These are phyloP conservation scores for Tetracentron sinense DNA, from an alignment of 164 flowering plant genomes.

Conservation along the genomic window DNA sequence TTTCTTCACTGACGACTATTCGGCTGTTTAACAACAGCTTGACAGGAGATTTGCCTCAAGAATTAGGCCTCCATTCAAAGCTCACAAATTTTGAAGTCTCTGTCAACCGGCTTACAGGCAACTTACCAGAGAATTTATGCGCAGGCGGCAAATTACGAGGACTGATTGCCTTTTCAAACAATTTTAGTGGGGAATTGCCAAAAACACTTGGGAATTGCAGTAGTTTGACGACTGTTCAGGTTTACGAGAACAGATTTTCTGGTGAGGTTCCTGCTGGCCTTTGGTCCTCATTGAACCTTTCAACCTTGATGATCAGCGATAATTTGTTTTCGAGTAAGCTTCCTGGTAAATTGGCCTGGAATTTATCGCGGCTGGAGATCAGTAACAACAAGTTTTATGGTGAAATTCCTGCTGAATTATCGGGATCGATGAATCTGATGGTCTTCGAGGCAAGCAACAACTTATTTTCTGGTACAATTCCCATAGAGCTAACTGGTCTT, in stretches of 20 bases:
- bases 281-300: slow-evolving; percentile 34
- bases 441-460: slow-evolving; percentile 51
- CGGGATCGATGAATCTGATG: slow-evolving; percentile 22
- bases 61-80: slow-evolving; percentile 42
- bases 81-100: slow-evolving; percentile 40
- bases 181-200: slow-evolving; percentile 57
- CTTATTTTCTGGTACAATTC: slow-evolving; percentile 43
- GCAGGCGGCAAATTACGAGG: slow-evolving; percentile 29
- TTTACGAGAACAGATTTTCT: slow-evolving; percentile 31
- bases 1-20: slow-evolving; percentile 31
- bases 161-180: slow-evolving; percentile 49
- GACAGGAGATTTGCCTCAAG: slow-evolving; percentile 48
- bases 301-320: slow-evolving; percentile 17
- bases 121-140: slow-evolving; percentile 46
- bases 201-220: slow-evolving; percentile 49
- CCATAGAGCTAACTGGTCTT: slow-evolving; percentile 37
- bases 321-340: slow-evolving; percentile 50
- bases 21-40: slow-evolving; percentile 41
- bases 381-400: slow-evolving; percentile 51
- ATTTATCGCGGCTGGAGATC: slow-evolving; percentile 41
- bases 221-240: slow-evolving; percentile 31
- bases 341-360: slow-evolving; percentile 28
- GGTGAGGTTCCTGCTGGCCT: slow-evolving; percentile 44
- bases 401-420: slow-evolving; percentile 30
- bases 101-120: slow-evolving; percentile 35